phyloP scores from a whole-genome alignment of 1,284 basidiomycete species.

The Blastosporella zonata region DNA sequence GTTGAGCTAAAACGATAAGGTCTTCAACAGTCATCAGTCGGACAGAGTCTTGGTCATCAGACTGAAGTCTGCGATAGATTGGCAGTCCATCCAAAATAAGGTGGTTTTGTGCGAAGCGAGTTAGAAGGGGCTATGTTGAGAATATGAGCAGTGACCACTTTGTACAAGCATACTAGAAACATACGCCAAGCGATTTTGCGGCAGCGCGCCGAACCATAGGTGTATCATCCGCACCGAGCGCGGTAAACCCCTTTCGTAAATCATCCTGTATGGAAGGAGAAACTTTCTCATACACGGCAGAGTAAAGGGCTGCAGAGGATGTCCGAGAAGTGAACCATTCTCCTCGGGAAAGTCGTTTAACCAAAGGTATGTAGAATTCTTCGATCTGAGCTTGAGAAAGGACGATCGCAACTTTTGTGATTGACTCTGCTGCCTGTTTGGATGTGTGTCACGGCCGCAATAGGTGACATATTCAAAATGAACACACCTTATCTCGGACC shows the following conservation, averaged over 20 bases:
- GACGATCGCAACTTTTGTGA: constrained; percentile 85
- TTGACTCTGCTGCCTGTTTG: constrained; percentile 88
- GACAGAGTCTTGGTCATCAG: constrained; percentile 98
- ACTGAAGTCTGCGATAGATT: constrained; percentile 91
- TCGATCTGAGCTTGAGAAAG: constrained; percentile 85
- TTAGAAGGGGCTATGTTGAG: constrained; percentile 64
- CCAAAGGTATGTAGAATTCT: constrained; percentile 88
- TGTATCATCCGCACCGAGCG: constrained; percentile 91
- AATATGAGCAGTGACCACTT: not conserved
- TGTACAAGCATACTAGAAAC: constrained; percentile 32
- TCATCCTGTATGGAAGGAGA: constrained; percentile 81
- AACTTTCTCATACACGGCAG: constrained; percentile 87
- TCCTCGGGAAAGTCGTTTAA: constrained; percentile 87
- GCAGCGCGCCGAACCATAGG: constrained; percentile 98
- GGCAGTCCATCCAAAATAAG: constrained; percentile 88
- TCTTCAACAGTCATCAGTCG: constrained; percentile 95
- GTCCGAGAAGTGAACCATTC: constrained; percentile 99
- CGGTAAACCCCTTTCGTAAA: constrained; percentile 82
- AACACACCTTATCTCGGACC: constrained; percentile 91
- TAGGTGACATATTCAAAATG: constrained; percentile 4
- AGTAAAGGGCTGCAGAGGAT: constrained; percentile 92
- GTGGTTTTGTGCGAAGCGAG: constrained; percentile 75
- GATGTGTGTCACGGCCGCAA: constrained; percentile 5
- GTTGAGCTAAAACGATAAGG: constrained; percentile 88
- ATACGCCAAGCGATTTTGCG: constrained; percentile 92